These are phyloP conservation scores for Hypoxylon sp. DNA, from an alignment of 2,329 filamentous ascomycete genomes.

Conservation along the genomic window DNA sequence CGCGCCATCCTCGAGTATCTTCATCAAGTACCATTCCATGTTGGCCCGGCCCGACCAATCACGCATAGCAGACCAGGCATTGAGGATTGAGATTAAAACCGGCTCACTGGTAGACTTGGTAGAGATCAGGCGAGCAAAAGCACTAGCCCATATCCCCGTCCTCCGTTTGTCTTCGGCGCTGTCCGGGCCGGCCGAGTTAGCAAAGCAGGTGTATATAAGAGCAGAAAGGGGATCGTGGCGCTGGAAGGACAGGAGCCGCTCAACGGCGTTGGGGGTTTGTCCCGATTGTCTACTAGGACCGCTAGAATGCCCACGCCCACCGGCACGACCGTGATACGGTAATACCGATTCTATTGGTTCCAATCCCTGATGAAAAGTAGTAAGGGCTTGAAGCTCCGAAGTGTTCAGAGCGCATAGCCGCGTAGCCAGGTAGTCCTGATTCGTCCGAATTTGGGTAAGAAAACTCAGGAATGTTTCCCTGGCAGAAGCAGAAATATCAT, in stretches of 20 bases:
- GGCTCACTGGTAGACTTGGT: conserved; percentile 82
- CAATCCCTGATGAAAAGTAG: conserved; percentile 81
- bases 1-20: conserved; percentile 90
- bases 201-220: conserved; percentile 89
- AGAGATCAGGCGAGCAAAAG: conserved; percentile 85
- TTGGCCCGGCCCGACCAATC: conserved; percentile 92
- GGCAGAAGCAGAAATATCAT: conserved; percentile 81
- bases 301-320: conserved; percentile 61
- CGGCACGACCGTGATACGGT: conserved; percentile 71
- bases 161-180: conserved; percentile 84
- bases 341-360: conserved; percentile 88
- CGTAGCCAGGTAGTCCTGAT: conserved; percentile 88
- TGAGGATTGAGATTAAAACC: conserved; percentile 85
- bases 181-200: conserved; percentile 84
- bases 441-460: conserved; percentile 83
- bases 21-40: conserved; percentile 95
- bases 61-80: conserved; percentile 87
- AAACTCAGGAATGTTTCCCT: conserved; percentile 83
- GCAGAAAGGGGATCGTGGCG: conserved; percentile 87
- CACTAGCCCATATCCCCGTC: conserved; percentile 88
- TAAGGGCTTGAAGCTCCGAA: conserved; percentile 81
- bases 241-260: conserved; percentile 89
- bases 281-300: conserved; percentile 62
- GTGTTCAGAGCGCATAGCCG: conserved; percentile 81
- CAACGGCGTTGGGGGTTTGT: conserved; percentile 74